Base-by-base conservation (phyloP, 176 grass and related monocot genomes). In the Carex kokanica region DNA sequence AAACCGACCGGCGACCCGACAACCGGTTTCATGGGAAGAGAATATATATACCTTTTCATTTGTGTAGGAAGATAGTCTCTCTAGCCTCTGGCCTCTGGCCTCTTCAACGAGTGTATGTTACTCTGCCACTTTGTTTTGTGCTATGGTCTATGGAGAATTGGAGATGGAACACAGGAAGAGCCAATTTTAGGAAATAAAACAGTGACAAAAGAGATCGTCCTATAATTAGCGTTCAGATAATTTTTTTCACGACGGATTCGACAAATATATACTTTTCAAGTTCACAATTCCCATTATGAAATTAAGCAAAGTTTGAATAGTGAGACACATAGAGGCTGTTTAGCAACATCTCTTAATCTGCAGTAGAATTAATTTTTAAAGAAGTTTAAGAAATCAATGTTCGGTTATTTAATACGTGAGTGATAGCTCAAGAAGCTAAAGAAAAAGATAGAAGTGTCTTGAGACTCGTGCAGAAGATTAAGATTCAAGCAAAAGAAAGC, bases 381-480 rank as follows among this genome's bases (percentile, higher is more conserved):
- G n/a, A n/a, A n/a, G n/a, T n/a, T 27, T 27, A 27, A 27, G 1
- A 2, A 27, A 27, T 1, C 1, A 0, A 27, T 27, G 27, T 27
- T 27, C 27, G 27, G 27, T 27, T 2, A 27, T 27, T 27, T 27
- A 27, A 27, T 27, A 0, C 1, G 27, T 27, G 27, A 27, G 27
- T 27, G 2, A 27, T 27, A 27, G 2, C 27, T 27, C 1, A 27
- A 27, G 27, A 27, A 27, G 27, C 2, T 27, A 27, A 27, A 27
- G 25, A 27, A 27, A 2, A 0, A 1, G 27, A n/a, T 27, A 27
- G 27, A 27, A 1, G 27, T 27, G 27, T 27, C 27, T 27, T 27
- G 0, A 27, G 0, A 27, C 25, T 1, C 0, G 1, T 27, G 25
- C 1, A n/a, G n/a, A n/a, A n/a, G n/a, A n/a, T n/a, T n/a, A n/a